A percentile compares a stretch with the other conserved stretches of the same genome.
These are phyloP conservation scores for Cercophora samala DNA, from an alignment of 495 filamentous ascomycete species.

Conservation along the genomic window DNA sequence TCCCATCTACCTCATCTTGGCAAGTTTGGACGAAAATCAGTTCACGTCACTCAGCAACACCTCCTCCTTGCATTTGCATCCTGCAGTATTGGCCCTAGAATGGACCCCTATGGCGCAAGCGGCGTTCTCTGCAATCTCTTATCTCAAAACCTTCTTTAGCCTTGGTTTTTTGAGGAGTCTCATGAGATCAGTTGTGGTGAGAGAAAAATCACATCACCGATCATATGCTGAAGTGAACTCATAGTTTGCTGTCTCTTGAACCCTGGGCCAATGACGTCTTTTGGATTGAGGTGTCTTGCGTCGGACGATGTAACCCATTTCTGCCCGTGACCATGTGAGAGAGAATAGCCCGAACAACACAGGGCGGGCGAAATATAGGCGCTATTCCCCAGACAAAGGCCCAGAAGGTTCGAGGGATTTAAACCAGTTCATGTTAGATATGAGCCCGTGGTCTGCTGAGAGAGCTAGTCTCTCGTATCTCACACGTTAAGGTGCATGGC, in stretches of 20 bases:
- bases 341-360: neutral
- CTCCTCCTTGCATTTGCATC: neutral
- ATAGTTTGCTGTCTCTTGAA: neutral
- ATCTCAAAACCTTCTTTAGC: neutral
- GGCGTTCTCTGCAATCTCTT: slow-evolving; percentile 1
- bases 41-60: neutral
- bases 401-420: neutral
- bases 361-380: neutral
- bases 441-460: too few species aligned
- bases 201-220: neutral
- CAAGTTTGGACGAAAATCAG: slow-evolving; percentile 6
- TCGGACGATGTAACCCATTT: neutral
- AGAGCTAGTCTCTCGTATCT: too few species aligned
- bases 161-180: neutral
- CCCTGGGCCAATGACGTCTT: neutral
- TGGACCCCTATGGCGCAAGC: slow-evolving; percentile 8
- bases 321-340: neutral
- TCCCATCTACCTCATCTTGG: slow-evolving; percentile 1
- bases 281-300: neutral
- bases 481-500: too few species aligned
- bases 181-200: neutral
- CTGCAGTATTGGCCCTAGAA: neutral
- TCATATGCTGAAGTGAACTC: neutral
- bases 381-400: neutral
- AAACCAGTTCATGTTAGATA: neutral